Evolutionary conservation across 2,329 filamentous ascomycete genomes (phyloP), one percentile per base, ranked within the genome.

Genomic region (Neonectria neomacrospora): DNA sequence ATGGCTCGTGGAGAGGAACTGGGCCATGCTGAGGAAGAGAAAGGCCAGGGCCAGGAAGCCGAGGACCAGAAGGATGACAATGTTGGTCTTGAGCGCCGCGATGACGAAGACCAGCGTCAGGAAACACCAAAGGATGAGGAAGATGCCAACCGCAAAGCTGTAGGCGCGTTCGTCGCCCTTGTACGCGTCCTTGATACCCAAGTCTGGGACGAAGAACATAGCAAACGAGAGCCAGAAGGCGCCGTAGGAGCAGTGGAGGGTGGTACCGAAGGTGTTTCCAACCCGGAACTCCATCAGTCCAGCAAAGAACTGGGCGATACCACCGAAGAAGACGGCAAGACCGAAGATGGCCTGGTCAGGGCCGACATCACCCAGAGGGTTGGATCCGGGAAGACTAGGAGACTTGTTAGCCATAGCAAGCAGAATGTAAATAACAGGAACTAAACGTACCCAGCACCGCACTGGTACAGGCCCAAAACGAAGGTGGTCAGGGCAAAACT

Each of bases 401-500:
- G 48, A n/a, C 1, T 9, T 44, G 53, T 51, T 47, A 57, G 53
- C 10, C 32, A 52, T 14, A 2, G 44, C 8, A 1, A 54, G 32
- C 37, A 5, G 32, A 23, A 37, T 18, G 18, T 42, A 22, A 14
- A 6, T 28, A 57, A 14, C 14, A 12, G 30, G 37, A 3, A 6
- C 5, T n/a, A 34, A 12, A 81, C 82, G 68, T 80, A 87, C 86
- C 80, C 80, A 64, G 77, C 80, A 57, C 80, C 80, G 56, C 80
- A 81, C 54, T 81, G 76, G 64, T 81, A 81, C 2, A 85, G 71
- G 26, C 81, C 82, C 37, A 90, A 81, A 14, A 87, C 81, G 72
- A 90, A 89, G 10, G 88, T 90, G 10, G 88, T 90, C 67, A 88
- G 73, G n/a, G 88, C 87, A 77, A 91, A 90, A 78, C 85, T 86